phyloP scores from a whole-genome alignment of 208 protist genomes.

The Trypanosoma vivax region DNA sequence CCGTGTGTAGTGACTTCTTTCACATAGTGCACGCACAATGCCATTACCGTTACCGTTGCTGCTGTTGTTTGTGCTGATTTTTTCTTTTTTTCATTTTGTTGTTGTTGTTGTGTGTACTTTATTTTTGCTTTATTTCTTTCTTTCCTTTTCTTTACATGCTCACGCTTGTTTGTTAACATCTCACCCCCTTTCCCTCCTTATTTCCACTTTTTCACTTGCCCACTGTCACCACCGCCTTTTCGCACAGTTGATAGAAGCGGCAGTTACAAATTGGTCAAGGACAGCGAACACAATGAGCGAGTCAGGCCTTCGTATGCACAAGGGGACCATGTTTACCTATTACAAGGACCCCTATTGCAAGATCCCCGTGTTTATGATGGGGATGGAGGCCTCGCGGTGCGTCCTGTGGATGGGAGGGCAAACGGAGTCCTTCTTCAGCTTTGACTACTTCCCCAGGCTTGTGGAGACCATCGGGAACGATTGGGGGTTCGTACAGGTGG shows the following conservation, averaged over 20 bases:
- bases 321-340: slow-evolving; percentile 44
- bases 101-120: too few relatives aligned
- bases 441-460: slow-evolving; percentile 51
- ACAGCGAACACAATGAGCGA: not conserved
- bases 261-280: too few relatives aligned
- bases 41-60: too few relatives aligned
- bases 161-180: too few relatives aligned
- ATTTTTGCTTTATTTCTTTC: not conserved
- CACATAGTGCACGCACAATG: too few relatives aligned
- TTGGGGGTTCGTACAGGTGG: slow-evolving; percentile 58
- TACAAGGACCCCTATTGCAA: slow-evolving; percentile 53
- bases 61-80: too few relatives aligned
- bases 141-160: slow-evolving; percentile 7
- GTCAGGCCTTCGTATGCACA: not conserved
- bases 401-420: slow-evolving; percentile 73
- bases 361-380: slow-evolving; percentile 55
- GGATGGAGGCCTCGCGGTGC: slow-evolving; percentile 29
- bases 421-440: slow-evolving; percentile 50
- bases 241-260: too few relatives aligned
- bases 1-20: too few relatives aligned
- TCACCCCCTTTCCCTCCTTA: too few relatives aligned
- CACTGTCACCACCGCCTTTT: too few relatives aligned
- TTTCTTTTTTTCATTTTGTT: too few relatives aligned
- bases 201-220: too few relatives aligned
- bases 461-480: slow-evolving; percentile 20